A percentile compares a stretch with the other conserved stretches of the same genome.
phyloP scores from a whole-genome alignment of 805 yeast species.

The Pichia cabralensis region DNA sequence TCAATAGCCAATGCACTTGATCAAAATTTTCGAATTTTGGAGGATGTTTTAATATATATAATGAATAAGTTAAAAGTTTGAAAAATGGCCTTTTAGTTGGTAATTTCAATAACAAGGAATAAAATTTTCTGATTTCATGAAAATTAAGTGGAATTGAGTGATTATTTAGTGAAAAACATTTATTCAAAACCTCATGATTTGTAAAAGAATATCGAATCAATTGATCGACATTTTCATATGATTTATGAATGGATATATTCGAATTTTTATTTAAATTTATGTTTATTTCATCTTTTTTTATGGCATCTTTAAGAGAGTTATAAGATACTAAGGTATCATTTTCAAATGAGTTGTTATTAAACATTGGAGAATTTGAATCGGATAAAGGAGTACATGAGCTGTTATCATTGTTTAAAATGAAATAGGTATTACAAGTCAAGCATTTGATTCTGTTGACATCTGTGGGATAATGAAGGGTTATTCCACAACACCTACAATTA shows the following conservation, averaged over 20 bases:
- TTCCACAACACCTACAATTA: conserved; percentile 13
- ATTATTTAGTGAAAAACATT: conserved; percentile 44
- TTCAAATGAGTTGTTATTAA: no score
- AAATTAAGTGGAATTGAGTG: conserved; percentile 39
- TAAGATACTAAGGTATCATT: no score
- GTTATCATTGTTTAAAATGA: background rate
- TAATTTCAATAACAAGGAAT: conserved; percentile 34
- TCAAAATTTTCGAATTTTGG: conserved; percentile 30
- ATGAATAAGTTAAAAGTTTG: conserved; percentile 41
- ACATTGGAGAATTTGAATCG: background rate
- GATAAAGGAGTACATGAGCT: background rate
- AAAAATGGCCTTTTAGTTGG: conserved; percentile 56
- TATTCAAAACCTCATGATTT: conserved; percentile 37
- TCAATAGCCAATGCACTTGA: conserved; percentile 48
- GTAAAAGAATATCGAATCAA: conserved; percentile 39
- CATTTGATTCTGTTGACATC: conserved; percentile 10
- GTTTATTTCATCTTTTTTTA: background rate
- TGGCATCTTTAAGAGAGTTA: background rate
- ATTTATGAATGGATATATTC: background rate
- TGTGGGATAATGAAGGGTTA: conserved; percentile 9
- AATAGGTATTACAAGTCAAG: conserved; percentile 10
- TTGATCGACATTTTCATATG: conserved; percentile 40
- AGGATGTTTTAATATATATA: conserved; percentile 44
- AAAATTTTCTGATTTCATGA: conserved; percentile 36
- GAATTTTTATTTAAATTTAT: background rate